Conservation (phyloP, 805 yeast genomes). For the Lipomyces spencermartinsiae region DNA sequence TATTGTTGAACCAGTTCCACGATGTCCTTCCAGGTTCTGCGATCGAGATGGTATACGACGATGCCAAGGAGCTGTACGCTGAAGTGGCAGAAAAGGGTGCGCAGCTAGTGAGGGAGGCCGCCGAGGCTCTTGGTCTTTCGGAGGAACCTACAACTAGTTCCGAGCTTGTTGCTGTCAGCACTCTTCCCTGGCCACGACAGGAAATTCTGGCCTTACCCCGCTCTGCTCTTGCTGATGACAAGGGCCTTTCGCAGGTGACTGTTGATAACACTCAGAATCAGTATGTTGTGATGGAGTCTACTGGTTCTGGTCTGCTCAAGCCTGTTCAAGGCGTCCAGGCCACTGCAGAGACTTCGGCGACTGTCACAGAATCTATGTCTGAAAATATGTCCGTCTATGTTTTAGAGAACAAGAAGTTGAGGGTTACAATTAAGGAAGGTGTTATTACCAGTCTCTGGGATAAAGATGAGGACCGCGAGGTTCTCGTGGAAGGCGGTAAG, state of each 20-base stretch:
- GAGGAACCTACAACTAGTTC: conserved; percentile 25
- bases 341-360: conserved; percentile 46
- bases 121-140: conserved; percentile 51
- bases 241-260: conserved; percentile 20
- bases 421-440: conserved; percentile 67
- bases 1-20: conserved; percentile 91
- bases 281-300: conserved; percentile 33
- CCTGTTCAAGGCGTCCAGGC: conserved; percentile 28
- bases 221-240: conserved; percentile 6
- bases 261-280: conserved; percentile 26
- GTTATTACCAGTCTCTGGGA: conserved; percentile 70
- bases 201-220: conserved; percentile 26
- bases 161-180: conserved; percentile 35
- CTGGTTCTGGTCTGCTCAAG: conserved; percentile 28
- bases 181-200: conserved; percentile 41
- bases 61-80: conserved; percentile 78
- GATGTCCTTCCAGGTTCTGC: conserved; percentile 98
- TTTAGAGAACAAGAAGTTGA: conserved; percentile 66
- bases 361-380: conserved; percentile 51
- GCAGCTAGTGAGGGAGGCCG: conserved; percentile 58
- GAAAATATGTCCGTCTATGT: conserved; percentile 48
- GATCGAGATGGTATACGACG: conserved; percentile 92
- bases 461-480: conserved; percentile 62
- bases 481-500: conserved; percentile 67
- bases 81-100: conserved; percentile 61